phyloP scores from a whole-genome alignment of 768 basidiomycete species.

The Suillus weaverae region DNA sequence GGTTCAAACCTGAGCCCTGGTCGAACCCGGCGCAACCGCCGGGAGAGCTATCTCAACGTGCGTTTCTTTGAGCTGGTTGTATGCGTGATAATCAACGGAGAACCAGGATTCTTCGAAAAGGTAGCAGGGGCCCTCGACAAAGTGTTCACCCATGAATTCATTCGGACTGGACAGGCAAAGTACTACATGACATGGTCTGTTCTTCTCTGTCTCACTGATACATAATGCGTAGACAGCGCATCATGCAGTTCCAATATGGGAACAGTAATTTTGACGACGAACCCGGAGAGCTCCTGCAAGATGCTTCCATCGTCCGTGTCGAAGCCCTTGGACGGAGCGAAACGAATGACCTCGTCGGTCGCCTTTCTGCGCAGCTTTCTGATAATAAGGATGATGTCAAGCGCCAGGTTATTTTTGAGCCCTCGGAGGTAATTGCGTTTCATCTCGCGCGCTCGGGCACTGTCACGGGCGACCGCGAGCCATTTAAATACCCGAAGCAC shows the following conservation, averaged over 20 bases:
- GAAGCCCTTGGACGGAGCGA: conserved; percentile 41
- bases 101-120: conserved; percentile 49
- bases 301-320: conserved; percentile 53
- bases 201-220: conserved; percentile 3
- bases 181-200: conserved; percentile 16
- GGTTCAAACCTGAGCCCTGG: conserved; percentile 45
- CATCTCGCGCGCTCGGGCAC: conserved; percentile 38
- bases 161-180: conserved; percentile 36
- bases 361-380: conserved; percentile 39
- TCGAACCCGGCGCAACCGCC: conserved; percentile 36
- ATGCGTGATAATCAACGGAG: neutral
- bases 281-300: conserved; percentile 29
- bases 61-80: conserved; percentile 11
- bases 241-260: conserved; percentile 61
- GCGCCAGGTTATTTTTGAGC: conserved; percentile 61
- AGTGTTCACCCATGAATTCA: conserved; percentile 39
- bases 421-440: conserved; percentile 67
- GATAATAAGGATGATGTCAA: conserved; percentile 22
- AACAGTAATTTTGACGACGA: conserved; percentile 38
- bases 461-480: conserved; percentile 27
- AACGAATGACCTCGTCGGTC: conserved; percentile 58
- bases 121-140: conserved; percentile 47
- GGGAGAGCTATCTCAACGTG: conserved; percentile 45
- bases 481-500: conserved; percentile 60
- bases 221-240: conserved; percentile 29